These are phyloP conservation scores for Penicillium maclennaniae DNA, from an alignment of 495 filamentous ascomycete species.

Conservation along the genomic window DNA sequence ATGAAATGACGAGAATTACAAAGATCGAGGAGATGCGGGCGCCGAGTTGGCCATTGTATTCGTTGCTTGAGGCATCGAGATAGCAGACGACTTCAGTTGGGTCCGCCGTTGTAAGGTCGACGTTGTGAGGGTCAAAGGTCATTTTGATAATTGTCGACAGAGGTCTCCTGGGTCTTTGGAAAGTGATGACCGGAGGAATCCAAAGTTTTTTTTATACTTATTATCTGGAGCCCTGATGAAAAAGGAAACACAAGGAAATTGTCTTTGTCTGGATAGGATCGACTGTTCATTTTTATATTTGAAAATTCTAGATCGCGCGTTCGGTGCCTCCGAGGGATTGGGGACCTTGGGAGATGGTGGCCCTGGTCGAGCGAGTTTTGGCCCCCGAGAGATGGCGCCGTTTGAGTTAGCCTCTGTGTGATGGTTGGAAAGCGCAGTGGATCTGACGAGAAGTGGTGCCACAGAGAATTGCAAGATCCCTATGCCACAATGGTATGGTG, in stretches of 20 bases:
- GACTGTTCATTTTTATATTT: constrained; percentile 19
- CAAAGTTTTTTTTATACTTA: too few species aligned
- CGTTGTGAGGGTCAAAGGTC: constrained; percentile 37
- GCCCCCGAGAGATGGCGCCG: constrained; percentile 9
- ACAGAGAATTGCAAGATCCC: neutral
- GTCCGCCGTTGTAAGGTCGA: constrained; percentile 37
- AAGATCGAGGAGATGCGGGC: constrained; percentile 44
- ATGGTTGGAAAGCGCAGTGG: too few species aligned
- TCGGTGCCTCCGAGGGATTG: constrained; percentile 15
- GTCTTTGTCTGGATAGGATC: constrained; percentile 10
- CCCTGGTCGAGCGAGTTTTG: constrained; percentile 5
- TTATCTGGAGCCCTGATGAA: too few species aligned
- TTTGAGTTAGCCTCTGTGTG: neutral
- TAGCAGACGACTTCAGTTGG: constrained; percentile 35
- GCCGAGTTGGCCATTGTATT: constrained; percentile 43
- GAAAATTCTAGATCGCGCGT: neutral
- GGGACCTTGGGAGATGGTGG: constrained; percentile 24
- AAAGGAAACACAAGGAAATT: too few species aligned
- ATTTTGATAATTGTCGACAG: constrained; percentile 10
- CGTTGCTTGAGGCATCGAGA: constrained; percentile 31
- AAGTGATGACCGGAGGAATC: too few species aligned
- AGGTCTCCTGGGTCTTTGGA: neutral
- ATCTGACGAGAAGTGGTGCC: neutral
- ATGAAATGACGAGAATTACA: constrained; percentile 41
- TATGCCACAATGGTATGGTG: neutral